Base-by-base conservation (phyloP, 73 alveolate species). In the Blepharisma stoltei region DNA sequence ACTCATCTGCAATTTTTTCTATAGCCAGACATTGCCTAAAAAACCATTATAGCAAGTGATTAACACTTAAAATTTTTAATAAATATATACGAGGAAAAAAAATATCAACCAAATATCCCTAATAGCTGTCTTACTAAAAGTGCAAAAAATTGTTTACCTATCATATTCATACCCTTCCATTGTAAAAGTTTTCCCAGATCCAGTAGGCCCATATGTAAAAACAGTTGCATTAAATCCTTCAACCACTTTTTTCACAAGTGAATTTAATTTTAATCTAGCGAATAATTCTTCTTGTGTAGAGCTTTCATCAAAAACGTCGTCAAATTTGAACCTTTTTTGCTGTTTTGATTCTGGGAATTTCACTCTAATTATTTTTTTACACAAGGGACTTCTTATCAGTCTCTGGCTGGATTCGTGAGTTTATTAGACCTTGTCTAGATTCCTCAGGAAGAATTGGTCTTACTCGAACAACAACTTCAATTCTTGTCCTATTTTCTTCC, bases 171-270 rank as follows among this genome's bases (percentile, higher is more conserved):
- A 78, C 37, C 99, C 99, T 90, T 92, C 97, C 98, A 95, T 92
- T 4, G 98, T 90, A 76, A 43, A 92, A 32, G 99, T 95, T 90
- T 95, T 95, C n/a, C 99, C 99, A 79, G 95, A 84, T n/a, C 99
- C 99, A 11, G 99, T 95, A 60, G 90, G 92, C 6, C 99, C 99
- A 78, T 95, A 95, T 21, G 96, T 97, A 76, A 95, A 95, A 2
- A 95, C 77, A 20, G 99, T 95, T 25, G 97, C 95, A 77, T 95
- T 95, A 78, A 83, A 95, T 14, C 99, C 99, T 82, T 91, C 94
- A 50, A 91, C 76, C 8, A 91, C 91, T n/a, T 87, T 83, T 21
- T 77, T 83, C 7, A 94, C 88, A 49, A 90, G 81, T 11, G 86
- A 85, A 70, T 84, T 83, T 5, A 91, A 11, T 60, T 60, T 89